Evolutionary conservation across 2,329 filamentous ascomycete genomes (phyloP).

Genomic region (Monosporascus sp.): DNA sequence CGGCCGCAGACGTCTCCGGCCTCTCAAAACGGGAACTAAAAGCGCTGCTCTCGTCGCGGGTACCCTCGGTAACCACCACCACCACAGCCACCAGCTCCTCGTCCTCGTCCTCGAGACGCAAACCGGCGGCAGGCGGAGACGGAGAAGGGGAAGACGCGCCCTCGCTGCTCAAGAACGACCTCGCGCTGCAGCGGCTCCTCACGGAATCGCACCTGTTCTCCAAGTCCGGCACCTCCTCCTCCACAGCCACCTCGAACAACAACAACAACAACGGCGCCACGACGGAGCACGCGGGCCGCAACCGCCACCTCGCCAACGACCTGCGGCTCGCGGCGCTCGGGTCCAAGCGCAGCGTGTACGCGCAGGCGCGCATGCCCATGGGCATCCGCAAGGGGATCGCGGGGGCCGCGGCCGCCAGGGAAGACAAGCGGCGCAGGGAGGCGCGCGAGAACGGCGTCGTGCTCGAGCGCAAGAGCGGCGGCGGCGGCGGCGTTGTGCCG

Average conservation of each 20-base stretch:
- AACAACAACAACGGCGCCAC: constrained; percentile 21
- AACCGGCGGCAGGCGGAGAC: constrained; percentile 20
- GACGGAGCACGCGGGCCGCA: constrained; percentile 51
- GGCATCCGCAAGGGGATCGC: constrained; percentile 78
- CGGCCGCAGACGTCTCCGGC: constrained; percentile 23
- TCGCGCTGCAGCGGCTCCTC: constrained; percentile 84
- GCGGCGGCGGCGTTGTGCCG: constrained; percentile 6
- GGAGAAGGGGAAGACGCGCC: constrained; percentile 49
- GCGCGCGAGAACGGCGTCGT: constrained; percentile 89
- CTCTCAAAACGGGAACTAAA: constrained; percentile 68
- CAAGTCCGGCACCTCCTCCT: constrained; percentile 37
- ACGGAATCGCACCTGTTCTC: constrained; percentile 84
- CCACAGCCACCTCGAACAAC: constrained; percentile 15
- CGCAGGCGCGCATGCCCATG: constrained; percentile 86
- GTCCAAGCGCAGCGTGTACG: constrained; percentile 67
- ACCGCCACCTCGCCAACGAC: constrained; percentile 76
- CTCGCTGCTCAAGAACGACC: constrained; percentile 80
- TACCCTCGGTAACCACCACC: constrained; percentile 30
- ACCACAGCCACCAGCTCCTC: constrained; percentile 15
- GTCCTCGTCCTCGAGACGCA: constrained; percentile 4
- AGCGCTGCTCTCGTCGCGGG: constrained; percentile 57
- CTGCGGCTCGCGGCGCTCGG: constrained; percentile 77
- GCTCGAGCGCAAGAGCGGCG: constrained; percentile 54
- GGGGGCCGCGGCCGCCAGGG: constrained; percentile 57
- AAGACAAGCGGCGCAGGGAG: constrained; percentile 67